Percentiles rank a stretch among this genome's conserved stretches.
Conservation (phyloP, 1,284 basidiomycete species). For the Ceratobasidium sp. region DNA sequence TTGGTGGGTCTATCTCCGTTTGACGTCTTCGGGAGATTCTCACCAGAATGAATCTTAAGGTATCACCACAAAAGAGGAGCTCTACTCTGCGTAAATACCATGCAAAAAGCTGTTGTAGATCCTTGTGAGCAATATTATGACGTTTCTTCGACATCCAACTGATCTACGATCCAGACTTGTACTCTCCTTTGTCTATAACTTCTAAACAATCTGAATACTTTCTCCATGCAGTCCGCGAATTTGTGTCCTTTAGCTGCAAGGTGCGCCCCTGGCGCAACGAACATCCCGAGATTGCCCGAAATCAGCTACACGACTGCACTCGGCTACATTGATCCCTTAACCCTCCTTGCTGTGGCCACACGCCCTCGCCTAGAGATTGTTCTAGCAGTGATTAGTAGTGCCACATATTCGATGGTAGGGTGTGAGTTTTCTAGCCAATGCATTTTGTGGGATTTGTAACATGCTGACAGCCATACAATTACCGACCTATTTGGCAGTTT, state of each 20-base stretch:
- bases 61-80: slow-evolving; percentile 58
- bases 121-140: slow-evolving; percentile 10
- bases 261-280: background rate
- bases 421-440: background rate
- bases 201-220: slow-evolving; percentile 12
- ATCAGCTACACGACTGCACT: slow-evolving; percentile 2
- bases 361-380: background rate
- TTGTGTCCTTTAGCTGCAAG: background rate
- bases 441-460: background rate
- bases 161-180: slow-evolving; percentile 5
- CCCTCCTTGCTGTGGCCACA: background rate
- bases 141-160: slow-evolving; percentile 12
- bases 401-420: background rate
- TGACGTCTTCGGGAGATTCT: slow-evolving; percentile 1
- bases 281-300: slow-evolving; percentile 25
- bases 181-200: slow-evolving; percentile 13
- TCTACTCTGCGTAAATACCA: slow-evolving; percentile 48
- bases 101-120: background rate
- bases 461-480: background rate
- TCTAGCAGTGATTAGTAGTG: background rate
- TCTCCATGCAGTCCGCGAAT: background rate
- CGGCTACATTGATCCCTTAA: background rate
- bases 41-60: slow-evolving; percentile 48
- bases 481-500: background rate
- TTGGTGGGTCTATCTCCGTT: slow-evolving; percentile 67